A percentile compares a stretch with the other conserved stretches of the same genome.
These are phyloP conservation scores for Symbiotaphrina buchneri DNA, from an alignment of 495 filamentous ascomycete genomes.

Conservation along the genomic window DNA sequence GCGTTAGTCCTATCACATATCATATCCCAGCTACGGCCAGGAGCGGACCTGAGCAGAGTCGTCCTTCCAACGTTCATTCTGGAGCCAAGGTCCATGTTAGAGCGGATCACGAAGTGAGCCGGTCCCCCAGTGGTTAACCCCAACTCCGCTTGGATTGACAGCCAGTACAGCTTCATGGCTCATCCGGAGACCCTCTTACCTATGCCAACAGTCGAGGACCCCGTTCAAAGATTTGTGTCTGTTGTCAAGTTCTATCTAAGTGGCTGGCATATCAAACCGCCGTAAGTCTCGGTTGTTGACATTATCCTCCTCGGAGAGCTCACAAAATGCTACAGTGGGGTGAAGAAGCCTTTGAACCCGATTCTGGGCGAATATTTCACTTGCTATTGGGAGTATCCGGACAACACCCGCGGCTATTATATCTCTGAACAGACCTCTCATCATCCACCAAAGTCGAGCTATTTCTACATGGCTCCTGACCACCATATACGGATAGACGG, in stretches of 20 bases:
- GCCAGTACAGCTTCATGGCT: slow-evolving; percentile 71
- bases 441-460: slow-evolving; percentile 94
- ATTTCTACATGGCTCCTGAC: slow-evolving; percentile 95
- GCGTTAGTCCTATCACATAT: slow-evolving; percentile 69
- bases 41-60: slow-evolving; percentile 85
- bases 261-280: slow-evolving; percentile 97
- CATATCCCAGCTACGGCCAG: slow-evolving; percentile 87
- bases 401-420: slow-evolving; percentile 77
- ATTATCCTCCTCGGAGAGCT: slow-evolving; percentile 4
- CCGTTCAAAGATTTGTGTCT: slow-evolving; percentile 70
- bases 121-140: not conserved
- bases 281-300: slow-evolving; percentile 30
- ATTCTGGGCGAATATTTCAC: slow-evolving; percentile 90
- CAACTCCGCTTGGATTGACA: not conserved
- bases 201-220: slow-evolving; percentile 74
- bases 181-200: slow-evolving; percentile 89
- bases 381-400: slow-evolving; percentile 85
- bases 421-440: slow-evolving; percentile 95
- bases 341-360: slow-evolving; percentile 97
- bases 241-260: slow-evolving; percentile 96
- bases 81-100: slow-evolving; percentile 92
- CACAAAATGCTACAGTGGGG: slow-evolving; percentile 37
- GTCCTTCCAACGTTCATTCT: slow-evolving; percentile 95
- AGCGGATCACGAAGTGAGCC: slow-evolving; percentile 85
- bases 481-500: slow-evolving; percentile 92